Percentiles rank a stretch among this genome's conserved stretches.
Evolutionary conservation across 1,139 yeast species (phyloP).

Genomic region (Pichia norvegensis): DNA sequence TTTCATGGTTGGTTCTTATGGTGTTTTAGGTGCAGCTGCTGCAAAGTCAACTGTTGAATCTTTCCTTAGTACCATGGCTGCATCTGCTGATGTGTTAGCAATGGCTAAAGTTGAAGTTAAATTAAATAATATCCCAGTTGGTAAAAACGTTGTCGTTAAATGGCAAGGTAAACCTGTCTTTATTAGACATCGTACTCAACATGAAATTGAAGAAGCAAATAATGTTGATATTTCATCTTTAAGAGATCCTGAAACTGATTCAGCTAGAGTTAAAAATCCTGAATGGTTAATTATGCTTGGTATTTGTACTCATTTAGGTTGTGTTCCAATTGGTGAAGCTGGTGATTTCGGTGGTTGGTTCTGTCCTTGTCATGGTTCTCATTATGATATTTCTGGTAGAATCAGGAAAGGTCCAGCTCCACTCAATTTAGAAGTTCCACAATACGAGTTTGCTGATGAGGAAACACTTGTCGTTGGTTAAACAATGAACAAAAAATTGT

Average conservation of each 20-base stretch:
- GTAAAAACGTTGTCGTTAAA: conserved; percentile 95
- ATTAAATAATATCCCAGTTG: conserved; percentile 89
- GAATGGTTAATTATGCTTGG: conserved; percentile 99
- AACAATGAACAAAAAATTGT: conserved; percentile 13
- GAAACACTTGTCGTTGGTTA: conserved; percentile 80
- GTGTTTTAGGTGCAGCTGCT: conserved; percentile 89
- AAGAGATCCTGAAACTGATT: conserved; percentile 92
- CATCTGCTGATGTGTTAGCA: conserved; percentile 98
- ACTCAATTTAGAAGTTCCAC: conserved; percentile 93
- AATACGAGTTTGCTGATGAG: conserved; percentile 66
- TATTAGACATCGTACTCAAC: conserved; percentile 95
- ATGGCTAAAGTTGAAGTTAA: conserved; percentile 99
- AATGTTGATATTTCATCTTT: conserved; percentile 61
- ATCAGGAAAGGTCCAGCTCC: conserved; percentile 99
- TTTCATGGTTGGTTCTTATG: conserved; percentile 97
- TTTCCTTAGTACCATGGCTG: conserved; percentile 88
- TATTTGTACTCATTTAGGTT: conserved; percentile 99
- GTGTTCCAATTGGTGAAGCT: conserved; percentile 99
- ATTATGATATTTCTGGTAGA: conserved; percentile 99
- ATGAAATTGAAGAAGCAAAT: conserved; percentile 93
- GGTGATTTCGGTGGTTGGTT: conserved; percentile 99
- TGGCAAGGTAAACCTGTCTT: conserved; percentile 99
- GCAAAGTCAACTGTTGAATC: conserved; percentile 98
- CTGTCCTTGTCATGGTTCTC: conserved; percentile 99
- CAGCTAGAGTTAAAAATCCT: conserved; percentile 93